Evolutionary conservation across 306 rosid genomes (phyloP).

Genomic region (Cicer cuneatum): DNA sequence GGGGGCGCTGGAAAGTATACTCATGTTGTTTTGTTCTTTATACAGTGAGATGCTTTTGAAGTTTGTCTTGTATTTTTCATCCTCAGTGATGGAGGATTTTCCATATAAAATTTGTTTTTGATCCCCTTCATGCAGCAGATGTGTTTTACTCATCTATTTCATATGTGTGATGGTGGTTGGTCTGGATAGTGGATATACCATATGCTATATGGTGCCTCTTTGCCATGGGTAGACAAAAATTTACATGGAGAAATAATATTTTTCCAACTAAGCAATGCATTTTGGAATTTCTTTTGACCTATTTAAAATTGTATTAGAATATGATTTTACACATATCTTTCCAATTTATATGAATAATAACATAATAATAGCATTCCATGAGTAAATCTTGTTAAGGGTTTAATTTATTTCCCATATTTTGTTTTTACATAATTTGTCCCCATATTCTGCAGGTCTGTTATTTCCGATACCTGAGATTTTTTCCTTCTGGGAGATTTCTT

Average conservation of each 20-base stretch:
- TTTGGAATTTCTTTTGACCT: slow-evolving; percentile 27
- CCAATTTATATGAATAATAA: slow-evolving; percentile 21
- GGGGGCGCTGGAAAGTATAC: not conserved
- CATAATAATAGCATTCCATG: not conserved
- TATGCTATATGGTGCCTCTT: slow-evolving; percentile 1
- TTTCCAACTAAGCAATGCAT: slow-evolving; percentile 10
- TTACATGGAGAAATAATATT: not conserved
- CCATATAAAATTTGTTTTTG: not conserved
- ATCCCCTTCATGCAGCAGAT: not conserved
- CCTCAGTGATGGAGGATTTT: slow-evolving; percentile 7
- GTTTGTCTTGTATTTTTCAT: slow-evolving; percentile 5
- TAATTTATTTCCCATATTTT: not conserved
- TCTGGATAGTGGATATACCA: slow-evolving; percentile 28
- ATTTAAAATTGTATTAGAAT: slow-evolving; percentile 22
- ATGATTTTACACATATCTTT: not conserved
- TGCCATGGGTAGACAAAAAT: not conserved
- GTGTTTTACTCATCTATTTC: not conserved
- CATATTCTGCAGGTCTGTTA: slow-evolving; percentile 80
- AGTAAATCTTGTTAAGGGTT: slow-evolving; percentile 8
- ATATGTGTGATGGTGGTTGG: slow-evolving; percentile 4
- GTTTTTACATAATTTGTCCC: slow-evolving; percentile 8
- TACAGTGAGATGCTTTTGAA: slow-evolving; percentile 25
- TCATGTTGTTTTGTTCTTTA: slow-evolving; percentile 2
- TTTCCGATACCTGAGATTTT: slow-evolving; percentile 86
- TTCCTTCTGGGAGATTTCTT: slow-evolving; percentile 86